phyloP scores from a whole-genome alignment of 108 stramenopile genomes.

The Cyclotella cryptica region DNA sequence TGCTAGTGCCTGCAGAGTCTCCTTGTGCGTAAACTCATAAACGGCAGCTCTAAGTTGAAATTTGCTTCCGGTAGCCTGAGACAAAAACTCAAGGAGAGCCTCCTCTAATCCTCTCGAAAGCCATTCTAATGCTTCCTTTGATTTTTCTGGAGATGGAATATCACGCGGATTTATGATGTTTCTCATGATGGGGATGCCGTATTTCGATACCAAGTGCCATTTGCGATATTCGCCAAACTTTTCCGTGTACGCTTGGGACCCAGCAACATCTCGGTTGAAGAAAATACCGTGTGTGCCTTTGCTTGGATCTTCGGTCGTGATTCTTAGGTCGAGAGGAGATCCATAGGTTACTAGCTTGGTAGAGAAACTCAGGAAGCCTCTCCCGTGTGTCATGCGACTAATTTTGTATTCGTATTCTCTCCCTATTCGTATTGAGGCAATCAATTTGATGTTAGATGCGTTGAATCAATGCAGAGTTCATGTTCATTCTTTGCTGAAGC shows the following conservation, averaged over 20 bases:
- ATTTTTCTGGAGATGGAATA: constrained; percentile 41
- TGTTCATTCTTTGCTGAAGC: neutral
- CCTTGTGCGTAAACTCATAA: constrained; percentile 50
- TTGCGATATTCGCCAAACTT: constrained; percentile 42
- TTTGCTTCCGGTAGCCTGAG: constrained; percentile 23
- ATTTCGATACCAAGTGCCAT: constrained; percentile 25
- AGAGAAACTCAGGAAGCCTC: neutral
- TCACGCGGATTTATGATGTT: constrained; percentile 39
- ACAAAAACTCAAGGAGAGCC: constrained; percentile 42
- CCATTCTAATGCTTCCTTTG: constrained; percentile 45
- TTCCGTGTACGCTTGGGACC: constrained; percentile 41
- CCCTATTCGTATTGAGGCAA: neutral
- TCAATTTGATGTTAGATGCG: neutral
- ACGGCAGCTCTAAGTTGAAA: constrained; percentile 38
- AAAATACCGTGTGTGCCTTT: constrained; percentile 37
- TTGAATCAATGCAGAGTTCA: too few relatives aligned
- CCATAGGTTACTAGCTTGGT: constrained; percentile 28
- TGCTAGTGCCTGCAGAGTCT: constrained; percentile 43
- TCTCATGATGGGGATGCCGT: constrained; percentile 20
- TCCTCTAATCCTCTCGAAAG: constrained; percentile 50
- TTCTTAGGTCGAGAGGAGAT: constrained; percentile 19
- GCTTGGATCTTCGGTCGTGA: constrained; percentile 42
- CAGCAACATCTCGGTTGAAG: constrained; percentile 51
- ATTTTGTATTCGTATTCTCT: constrained; percentile 39
- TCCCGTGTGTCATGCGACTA: constrained; percentile 28